These are phyloP conservation scores for Aspergillus fumigatus DNA, from an alignment of 2,329 filamentous ascomycete species.

Conservation along the genomic window DNA sequence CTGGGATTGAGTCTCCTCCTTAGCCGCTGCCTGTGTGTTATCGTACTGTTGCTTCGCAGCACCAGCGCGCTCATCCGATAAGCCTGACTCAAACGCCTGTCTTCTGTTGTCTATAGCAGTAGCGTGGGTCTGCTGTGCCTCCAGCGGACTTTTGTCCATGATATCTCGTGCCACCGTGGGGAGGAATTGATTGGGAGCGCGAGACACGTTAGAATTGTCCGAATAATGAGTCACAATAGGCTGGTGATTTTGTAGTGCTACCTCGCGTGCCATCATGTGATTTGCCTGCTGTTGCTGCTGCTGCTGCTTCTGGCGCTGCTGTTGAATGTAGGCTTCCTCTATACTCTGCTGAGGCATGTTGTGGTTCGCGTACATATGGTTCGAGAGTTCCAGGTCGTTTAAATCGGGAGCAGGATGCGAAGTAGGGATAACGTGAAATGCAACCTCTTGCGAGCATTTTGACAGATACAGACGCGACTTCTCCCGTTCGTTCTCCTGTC, in stretches of 20 bases:
- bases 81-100: slow-evolving; percentile 38
- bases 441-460: slow-evolving; percentile 64
- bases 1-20: slow-evolving; percentile 42
- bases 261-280: slow-evolving; percentile 47
- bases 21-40: slow-evolving; percentile 47
- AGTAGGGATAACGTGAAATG: slow-evolving; percentile 63
- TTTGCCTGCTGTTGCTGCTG: slow-evolving; percentile 36
- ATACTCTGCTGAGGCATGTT: slow-evolving; percentile 53
- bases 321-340: slow-evolving; percentile 56
- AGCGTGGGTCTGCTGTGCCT: slow-evolving; percentile 46
- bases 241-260: slow-evolving; percentile 56
- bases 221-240: slow-evolving; percentile 49
- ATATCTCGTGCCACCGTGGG: slow-evolving; percentile 36
- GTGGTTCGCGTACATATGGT: slow-evolving; percentile 43
- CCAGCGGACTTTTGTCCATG: slow-evolving; percentile 37
- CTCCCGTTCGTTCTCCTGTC: slow-evolving; percentile 56
- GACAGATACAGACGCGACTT: slow-evolving; percentile 60
- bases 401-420: slow-evolving; percentile 55
- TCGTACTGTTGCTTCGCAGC: slow-evolving; percentile 58
- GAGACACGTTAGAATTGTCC: slow-evolving; percentile 37
- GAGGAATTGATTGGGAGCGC: slow-evolving; percentile 41
- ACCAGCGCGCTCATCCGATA: slow-evolving; percentile 52
- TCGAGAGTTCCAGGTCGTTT: slow-evolving; percentile 39
- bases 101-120: slow-evolving; percentile 52
- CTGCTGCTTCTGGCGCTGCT: slow-evolving; percentile 52